Evolutionary conservation across 1,284 basidiomycete species (phyloP).

Genomic region (Rhodotorula sp.): DNA sequence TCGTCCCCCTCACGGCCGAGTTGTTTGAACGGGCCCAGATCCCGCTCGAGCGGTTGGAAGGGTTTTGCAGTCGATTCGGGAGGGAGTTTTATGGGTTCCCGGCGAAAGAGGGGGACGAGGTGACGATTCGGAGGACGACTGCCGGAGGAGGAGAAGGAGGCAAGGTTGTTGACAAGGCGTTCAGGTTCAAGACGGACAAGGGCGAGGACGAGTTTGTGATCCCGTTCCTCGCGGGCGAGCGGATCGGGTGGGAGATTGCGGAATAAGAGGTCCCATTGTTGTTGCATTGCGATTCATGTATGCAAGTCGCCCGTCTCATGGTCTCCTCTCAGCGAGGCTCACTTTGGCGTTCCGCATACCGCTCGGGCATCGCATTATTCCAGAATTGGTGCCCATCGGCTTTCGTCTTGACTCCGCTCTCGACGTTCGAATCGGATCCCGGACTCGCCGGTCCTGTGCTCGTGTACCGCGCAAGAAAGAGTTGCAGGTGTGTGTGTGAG

Average conservation of each 20-base stretch:
- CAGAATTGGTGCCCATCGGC: no score
- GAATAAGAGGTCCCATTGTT: not conserved
- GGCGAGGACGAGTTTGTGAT: constrained; percentile 60
- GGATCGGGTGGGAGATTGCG: constrained; percentile 74
- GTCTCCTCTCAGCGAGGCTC: no score
- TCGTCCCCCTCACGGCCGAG: constrained; percentile 82
- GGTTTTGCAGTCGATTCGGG: constrained; percentile 74
- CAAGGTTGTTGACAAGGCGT: constrained; percentile 54
- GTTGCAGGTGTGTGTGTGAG: no score
- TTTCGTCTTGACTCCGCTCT: no score
- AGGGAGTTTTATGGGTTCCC: constrained; percentile 70
- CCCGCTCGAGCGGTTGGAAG: constrained; percentile 73
- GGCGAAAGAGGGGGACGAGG: constrained; percentile 47
- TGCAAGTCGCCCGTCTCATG: no score
- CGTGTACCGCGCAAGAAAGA: no score
- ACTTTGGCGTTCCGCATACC: no score
- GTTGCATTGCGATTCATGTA: no score
- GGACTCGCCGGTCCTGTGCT: no score
- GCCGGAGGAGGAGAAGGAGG: constrained; percentile 41
- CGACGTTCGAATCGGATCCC: no score
- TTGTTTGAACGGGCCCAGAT: constrained; percentile 65
- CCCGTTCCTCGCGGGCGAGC: constrained; percentile 88
- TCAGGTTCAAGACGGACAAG: constrained; percentile 54
- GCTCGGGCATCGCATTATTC: no score
- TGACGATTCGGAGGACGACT: constrained; percentile 50